Percentiles rank a stretch among this genome's conserved stretches.
Conservation (phyloP, 176 grass and related monocot genomes). For the Triticum timopheevii region DNA sequence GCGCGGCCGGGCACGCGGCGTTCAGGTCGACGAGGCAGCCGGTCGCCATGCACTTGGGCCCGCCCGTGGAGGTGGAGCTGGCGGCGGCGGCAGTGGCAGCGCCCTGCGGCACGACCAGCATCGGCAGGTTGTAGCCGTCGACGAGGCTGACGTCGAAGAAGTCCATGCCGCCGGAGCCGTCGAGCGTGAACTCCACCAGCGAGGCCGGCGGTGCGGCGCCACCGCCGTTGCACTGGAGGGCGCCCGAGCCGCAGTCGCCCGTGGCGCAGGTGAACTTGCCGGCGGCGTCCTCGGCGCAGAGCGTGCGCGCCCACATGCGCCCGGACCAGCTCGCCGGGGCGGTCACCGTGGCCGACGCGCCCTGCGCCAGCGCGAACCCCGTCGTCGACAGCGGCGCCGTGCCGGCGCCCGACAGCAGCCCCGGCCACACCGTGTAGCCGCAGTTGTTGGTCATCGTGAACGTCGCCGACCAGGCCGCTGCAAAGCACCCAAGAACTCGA, state of each 20-base stretch:
- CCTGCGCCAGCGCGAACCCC: constrained; percentile 62
- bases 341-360: constrained; percentile 48
- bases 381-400: constrained; percentile 61
- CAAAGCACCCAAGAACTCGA: background rate
- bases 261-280: constrained; percentile 77
- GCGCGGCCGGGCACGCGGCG: constrained; percentile 63
- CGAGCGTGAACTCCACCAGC: constrained; percentile 87
- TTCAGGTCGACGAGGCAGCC: constrained; percentile 88
- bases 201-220: constrained; percentile 70
- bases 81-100: background rate
- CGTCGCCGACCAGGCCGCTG: constrained; percentile 62
- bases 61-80: constrained; percentile 11
- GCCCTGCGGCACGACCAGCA: constrained; percentile 70
- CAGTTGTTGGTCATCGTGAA: constrained; percentile 89
- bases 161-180: constrained; percentile 70
- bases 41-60: constrained; percentile 64
- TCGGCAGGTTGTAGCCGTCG: constrained; percentile 79
- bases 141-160: constrained; percentile 99
- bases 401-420: constrained; percentile 75
- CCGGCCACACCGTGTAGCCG: constrained; percentile 87
- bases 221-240: constrained; percentile 58
- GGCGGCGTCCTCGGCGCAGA: constrained; percentile 60
- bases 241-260: constrained; percentile 71
- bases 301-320: constrained; percentile 88
- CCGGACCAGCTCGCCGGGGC: constrained; percentile 77